Evolutionary conservation across 495 filamentous ascomycete genomes (phyloP).

Genomic region (Viridothelium virens): DNA sequence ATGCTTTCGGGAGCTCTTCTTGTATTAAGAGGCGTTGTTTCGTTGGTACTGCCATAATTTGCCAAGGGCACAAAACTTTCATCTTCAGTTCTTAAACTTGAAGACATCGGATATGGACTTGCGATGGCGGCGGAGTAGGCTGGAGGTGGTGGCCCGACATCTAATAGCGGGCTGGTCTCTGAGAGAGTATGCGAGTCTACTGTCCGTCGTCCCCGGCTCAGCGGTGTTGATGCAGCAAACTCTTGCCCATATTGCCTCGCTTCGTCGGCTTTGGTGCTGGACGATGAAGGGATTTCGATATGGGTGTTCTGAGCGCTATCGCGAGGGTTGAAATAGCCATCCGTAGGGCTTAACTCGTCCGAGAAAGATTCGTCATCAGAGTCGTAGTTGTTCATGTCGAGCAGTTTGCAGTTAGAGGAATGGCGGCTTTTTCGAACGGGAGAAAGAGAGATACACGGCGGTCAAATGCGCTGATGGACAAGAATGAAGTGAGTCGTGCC

Average conservation of each 20-base stretch:
- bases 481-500: not conserved
- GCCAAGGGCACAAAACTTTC: not conserved
- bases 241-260: not conserved
- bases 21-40: not conserved
- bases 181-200: not conserved
- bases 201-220: not conserved
- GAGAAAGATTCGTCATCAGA: constrained; percentile 1
- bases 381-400: not conserved
- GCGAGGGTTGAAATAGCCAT: not conserved
- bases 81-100: not conserved
- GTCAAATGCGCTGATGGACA: not conserved
- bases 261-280: not conserved
- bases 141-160: not conserved
- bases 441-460: not conserved
- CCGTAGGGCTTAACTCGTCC: constrained; percentile 2
- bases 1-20: not conserved
- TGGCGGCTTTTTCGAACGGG: not conserved
- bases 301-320: not conserved
- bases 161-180: not conserved
- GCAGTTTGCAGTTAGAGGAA: not conserved
- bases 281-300: not conserved
- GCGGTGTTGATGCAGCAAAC: not conserved
- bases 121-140: not conserved
- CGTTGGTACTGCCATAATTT: not conserved
- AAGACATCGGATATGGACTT: not conserved